phyloP scores from a whole-genome alignment of 208 protist genomes.

The Leishmania aethiopica region DNA sequence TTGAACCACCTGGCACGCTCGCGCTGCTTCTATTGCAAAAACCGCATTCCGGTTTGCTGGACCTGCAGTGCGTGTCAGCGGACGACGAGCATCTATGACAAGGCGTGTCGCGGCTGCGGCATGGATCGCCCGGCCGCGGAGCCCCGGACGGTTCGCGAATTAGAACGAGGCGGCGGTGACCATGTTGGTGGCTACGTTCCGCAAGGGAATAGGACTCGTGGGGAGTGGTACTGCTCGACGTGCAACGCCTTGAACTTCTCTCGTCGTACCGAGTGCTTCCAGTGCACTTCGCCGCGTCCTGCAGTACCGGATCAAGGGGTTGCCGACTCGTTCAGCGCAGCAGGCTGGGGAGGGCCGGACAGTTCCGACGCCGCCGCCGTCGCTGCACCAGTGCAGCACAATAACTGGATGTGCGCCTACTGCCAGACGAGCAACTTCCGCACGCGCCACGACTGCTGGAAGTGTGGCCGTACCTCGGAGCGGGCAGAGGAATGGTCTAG shows the following conservation, averaged over 20 bases:
- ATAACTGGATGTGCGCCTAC: conserved; percentile 84
- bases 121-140: conserved; percentile 42
- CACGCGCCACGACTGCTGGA: conserved; percentile 81
- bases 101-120: conserved; percentile 59
- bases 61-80: conserved; percentile 56
- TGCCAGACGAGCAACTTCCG: conserved; percentile 89
- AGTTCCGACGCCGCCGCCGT: not conserved
- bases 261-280: conserved; percentile 67
- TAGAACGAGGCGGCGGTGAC: conserved; percentile 7
- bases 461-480: conserved; percentile 61
- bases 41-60: conserved; percentile 76
- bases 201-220: conserved; percentile 14
- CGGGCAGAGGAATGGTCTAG: conserved; percentile 24
- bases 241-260: conserved; percentile 83
- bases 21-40: conserved; percentile 77
- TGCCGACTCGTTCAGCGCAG: not conserved
- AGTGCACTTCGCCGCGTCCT: conserved; percentile 48
- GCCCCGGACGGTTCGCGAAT: conserved; percentile 47
- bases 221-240: conserved; percentile 75
- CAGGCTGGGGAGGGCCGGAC: conserved; percentile 7
- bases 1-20: conserved; percentile 79
- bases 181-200: not conserved
- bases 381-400: conserved; percentile 33
- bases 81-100: conserved; percentile 83
- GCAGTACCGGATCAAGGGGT: not conserved